Evolutionary conservation across 768 basidiomycete species (phyloP).

Genomic region (Exidia glandulosa): DNA sequence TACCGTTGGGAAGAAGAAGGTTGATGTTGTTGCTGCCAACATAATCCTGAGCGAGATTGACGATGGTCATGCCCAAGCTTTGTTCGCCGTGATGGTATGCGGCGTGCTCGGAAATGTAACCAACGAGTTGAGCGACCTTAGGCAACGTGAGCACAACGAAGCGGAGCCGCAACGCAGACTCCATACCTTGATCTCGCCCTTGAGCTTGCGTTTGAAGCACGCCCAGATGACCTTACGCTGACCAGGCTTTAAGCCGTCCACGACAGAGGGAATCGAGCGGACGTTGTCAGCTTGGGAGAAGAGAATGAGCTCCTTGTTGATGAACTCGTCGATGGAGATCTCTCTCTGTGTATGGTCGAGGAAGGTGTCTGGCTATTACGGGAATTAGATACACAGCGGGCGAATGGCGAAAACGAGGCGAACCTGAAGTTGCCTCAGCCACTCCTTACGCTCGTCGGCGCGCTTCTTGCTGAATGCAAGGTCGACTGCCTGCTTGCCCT

Average conservation of each 20-base stretch:
- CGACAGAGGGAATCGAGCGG: slow-evolving; percentile 90
- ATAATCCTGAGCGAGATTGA: slow-evolving; percentile 87
- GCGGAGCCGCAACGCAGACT: background rate
- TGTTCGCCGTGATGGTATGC: slow-evolving; percentile 96
- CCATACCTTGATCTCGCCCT: slow-evolving; percentile 88
- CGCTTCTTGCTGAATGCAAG: slow-evolving; percentile 99
- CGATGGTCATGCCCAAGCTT: slow-evolving; percentile 78
- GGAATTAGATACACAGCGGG: background rate
- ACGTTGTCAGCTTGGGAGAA: slow-evolving; percentile 99
- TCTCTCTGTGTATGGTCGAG: slow-evolving; percentile 80
- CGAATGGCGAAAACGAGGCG: slow-evolving; percentile 5
- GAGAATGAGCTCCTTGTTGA: slow-evolving; percentile 93
- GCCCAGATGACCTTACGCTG: slow-evolving; percentile 95
- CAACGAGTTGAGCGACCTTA: slow-evolving; percentile 92
- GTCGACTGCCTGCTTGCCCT: slow-evolving; percentile 83
- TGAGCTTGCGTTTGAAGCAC: slow-evolving; percentile 90
- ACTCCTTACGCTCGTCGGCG: slow-evolving; percentile 95
- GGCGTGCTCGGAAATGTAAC: slow-evolving; percentile 88
- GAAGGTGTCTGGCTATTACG: slow-evolving; percentile 88
- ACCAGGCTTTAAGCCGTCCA: slow-evolving; percentile 93
- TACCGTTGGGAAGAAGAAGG: slow-evolving; percentile 76
- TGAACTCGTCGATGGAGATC: slow-evolving; percentile 86
- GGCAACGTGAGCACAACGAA: slow-evolving; percentile 27
- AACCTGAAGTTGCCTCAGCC: slow-evolving; percentile 88
- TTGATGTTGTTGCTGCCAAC: slow-evolving; percentile 96